Conservation (phyloP, 257 asterid species). For the Cruciata laevipes region DNA sequence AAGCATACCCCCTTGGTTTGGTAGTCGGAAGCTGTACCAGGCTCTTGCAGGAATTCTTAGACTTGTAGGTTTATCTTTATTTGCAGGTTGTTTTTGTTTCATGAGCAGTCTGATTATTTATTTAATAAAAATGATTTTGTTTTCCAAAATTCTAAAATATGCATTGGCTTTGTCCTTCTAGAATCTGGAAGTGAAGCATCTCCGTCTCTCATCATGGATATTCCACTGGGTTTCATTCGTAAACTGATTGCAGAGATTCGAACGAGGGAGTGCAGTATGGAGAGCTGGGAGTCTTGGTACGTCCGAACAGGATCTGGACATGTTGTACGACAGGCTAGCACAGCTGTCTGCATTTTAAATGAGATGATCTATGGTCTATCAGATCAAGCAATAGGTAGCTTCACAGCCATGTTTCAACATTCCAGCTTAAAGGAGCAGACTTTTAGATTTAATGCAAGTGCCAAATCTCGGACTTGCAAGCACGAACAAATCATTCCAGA, state of each 20-base stretch:
- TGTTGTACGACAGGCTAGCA: slow-evolving; percentile 84
- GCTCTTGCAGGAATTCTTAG: slow-evolving; percentile 77
- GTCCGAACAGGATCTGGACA: slow-evolving; percentile 67
- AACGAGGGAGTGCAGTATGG: slow-evolving; percentile 45
- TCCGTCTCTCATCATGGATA: slow-evolving; percentile 54
- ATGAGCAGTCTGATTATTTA: slow-evolving; percentile 14
- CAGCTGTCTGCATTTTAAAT: slow-evolving; percentile 76
- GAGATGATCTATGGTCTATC: slow-evolving; percentile 89
- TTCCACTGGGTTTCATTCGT: slow-evolving; percentile 75
- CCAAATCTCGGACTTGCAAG: slow-evolving; percentile 19
- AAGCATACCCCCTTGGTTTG: slow-evolving; percentile 96
- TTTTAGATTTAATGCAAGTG: slow-evolving; percentile 19
- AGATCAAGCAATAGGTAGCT: slow-evolving; percentile 44
- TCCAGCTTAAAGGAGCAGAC: slow-evolving; percentile 24
- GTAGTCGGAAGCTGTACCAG: slow-evolving; percentile 69
- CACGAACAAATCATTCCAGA: slow-evolving; percentile 28
- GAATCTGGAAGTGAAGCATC: slow-evolving; percentile 64
- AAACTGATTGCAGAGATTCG: slow-evolving; percentile 63
- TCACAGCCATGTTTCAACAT: slow-evolving; percentile 36
- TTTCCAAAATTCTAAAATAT: slow-evolving; percentile 15
- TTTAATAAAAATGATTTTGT: slow-evolving; percentile 9
- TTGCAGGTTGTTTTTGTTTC: slow-evolving; percentile 53
- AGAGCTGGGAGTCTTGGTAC: slow-evolving; percentile 89
- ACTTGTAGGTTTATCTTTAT: slow-evolving; percentile 60
- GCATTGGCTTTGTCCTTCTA: slow-evolving; percentile 24